Evolutionary conservation across 2,329 filamentous ascomycete genomes (phyloP).

Genomic region (Pezicula neosporulosa): DNA sequence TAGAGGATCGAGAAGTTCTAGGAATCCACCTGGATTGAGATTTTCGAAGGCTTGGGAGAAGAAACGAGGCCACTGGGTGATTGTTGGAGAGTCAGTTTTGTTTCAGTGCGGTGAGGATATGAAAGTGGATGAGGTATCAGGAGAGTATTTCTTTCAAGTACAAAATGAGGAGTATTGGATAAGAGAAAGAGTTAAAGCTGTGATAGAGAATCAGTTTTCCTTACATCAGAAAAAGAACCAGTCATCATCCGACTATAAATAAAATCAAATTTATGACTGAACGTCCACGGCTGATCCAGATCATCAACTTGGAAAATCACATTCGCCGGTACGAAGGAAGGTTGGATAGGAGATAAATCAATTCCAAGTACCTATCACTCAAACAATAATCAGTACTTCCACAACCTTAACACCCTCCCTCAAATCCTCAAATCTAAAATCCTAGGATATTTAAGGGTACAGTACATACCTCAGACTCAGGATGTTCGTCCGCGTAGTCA

Average conservation of each 20-base stretch:
- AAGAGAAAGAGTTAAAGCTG: too few relatives aligned
- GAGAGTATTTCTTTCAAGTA: too few relatives aligned
- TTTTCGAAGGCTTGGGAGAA: neutral
- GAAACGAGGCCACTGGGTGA: neutral
- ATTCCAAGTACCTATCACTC: neutral
- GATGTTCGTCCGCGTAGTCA: constrained; percentile 9
- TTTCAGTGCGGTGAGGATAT: too few relatives aligned
- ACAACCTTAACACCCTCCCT: constrained; percentile 36
- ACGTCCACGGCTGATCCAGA: constrained; percentile 51
- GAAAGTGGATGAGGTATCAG: too few relatives aligned
- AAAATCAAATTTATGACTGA: constrained; percentile 53
- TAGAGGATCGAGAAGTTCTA: constrained; percentile 24
- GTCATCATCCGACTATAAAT: too few relatives aligned
- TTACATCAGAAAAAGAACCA: constrained; percentile 22
- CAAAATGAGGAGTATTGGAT: too few relatives aligned
- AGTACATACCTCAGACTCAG: constrained; percentile 22
- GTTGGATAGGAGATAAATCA: neutral
- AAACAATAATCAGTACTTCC: constrained; percentile 34
- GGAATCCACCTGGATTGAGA: constrained; percentile 21
- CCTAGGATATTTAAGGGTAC: too few relatives aligned
- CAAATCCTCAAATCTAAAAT: too few relatives aligned
- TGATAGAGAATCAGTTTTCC: too few relatives aligned
- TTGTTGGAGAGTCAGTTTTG: too few relatives aligned
- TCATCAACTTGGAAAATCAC: constrained; percentile 54
- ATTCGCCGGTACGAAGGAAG: constrained; percentile 39